Conservation (phyloP, 2,329 filamentous ascomycete genomes). For the Bipolaris gigantea region DNA sequence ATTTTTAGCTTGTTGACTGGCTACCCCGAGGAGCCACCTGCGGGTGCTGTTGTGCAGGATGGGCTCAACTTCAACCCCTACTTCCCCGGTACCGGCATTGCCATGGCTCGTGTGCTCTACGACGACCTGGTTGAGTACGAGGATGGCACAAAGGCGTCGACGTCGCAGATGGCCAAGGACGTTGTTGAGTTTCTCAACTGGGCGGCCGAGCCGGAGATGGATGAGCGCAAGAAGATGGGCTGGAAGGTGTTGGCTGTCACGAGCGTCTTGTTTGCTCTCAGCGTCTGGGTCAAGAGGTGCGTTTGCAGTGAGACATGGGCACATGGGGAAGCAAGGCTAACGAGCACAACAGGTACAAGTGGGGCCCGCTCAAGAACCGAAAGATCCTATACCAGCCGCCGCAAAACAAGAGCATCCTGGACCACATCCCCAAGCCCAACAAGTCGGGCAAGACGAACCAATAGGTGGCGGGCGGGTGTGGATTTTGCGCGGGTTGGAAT, state of each 20-base stretch:
- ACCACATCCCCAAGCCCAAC: conserved; percentile 38
- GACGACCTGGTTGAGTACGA: conserved; percentile 98
- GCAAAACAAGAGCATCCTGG: conserved; percentile 33
- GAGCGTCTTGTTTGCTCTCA: conserved; percentile 78
- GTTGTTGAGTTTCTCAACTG: conserved; percentile 99
- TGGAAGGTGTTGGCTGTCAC: conserved; percentile 89
- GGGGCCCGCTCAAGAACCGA: conserved; percentile 91
- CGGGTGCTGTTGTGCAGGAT: conserved; percentile 79
- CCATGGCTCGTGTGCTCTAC: conserved; percentile 97
- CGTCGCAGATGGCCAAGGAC: conserved; percentile 99
- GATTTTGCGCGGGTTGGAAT: conserved; percentile 22
- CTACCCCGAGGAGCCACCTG: conserved; percentile 94
- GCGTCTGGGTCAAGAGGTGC: conserved; percentile 92
- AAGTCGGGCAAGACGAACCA: conserved; percentile 40
- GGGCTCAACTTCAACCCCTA: conserved; percentile 99
- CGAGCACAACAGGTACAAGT: conserved; percentile 73
- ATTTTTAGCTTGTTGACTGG: conserved; percentile 96
- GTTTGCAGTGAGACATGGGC: conserved; percentile 10
- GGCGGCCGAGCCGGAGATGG: conserved; percentile 98
- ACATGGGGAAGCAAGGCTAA: conserved; percentile 27
- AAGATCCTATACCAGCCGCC: conserved; percentile 90
- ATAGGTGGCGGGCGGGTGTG: conserved; percentile 24
- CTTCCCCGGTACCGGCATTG: conserved; percentile 98
- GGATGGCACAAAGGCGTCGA: conserved; percentile 89
- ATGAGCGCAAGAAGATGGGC: conserved; percentile 99